Percentiles rank a stretch among this genome's conserved stretches.
Conservation (phyloP, 2,329 filamentous ascomycete genomes). For the Cercospora citrullina region DNA sequence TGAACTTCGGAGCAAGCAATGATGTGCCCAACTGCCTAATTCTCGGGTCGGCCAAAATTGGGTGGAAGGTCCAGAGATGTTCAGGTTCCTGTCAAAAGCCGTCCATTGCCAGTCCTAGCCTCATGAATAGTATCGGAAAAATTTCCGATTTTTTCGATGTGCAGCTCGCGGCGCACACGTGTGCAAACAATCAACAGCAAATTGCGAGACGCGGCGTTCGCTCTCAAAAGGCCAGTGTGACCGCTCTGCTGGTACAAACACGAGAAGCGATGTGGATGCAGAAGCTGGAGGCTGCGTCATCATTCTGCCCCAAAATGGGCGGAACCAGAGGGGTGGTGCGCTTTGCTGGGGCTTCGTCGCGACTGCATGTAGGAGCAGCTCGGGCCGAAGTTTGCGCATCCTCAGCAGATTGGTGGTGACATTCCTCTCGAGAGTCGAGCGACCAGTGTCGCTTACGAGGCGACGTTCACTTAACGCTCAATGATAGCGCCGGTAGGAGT, state of each 20-base stretch:
- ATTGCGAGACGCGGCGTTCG: conserved; percentile 2
- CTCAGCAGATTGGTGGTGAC: background rate
- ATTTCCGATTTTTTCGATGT: background rate
- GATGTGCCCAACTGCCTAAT: background rate
- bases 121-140: background rate
- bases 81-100: background rate
- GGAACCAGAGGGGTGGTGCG: conserved; percentile 1
- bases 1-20: background rate
- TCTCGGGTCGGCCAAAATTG: background rate
- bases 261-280: conserved; percentile 11
- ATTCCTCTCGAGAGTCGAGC: background rate
- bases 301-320: background rate
- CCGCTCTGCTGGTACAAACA: conserved; percentile 2
- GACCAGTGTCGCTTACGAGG: conserved; percentile 7
- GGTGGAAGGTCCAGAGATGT: background rate
- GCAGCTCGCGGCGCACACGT: background rate
- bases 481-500: conserved; percentile 3
- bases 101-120: background rate
- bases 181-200: background rate
- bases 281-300: conserved; percentile 2
- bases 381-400: conserved; percentile 9
- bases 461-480: conserved; percentile 7
- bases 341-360: background rate
- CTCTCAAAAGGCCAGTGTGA: background rate
- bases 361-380: conserved; percentile 1